These are phyloP conservation scores for Cornus kousa DNA, from an alignment of 148 eudicot genomes.

Conservation along the genomic window DNA sequence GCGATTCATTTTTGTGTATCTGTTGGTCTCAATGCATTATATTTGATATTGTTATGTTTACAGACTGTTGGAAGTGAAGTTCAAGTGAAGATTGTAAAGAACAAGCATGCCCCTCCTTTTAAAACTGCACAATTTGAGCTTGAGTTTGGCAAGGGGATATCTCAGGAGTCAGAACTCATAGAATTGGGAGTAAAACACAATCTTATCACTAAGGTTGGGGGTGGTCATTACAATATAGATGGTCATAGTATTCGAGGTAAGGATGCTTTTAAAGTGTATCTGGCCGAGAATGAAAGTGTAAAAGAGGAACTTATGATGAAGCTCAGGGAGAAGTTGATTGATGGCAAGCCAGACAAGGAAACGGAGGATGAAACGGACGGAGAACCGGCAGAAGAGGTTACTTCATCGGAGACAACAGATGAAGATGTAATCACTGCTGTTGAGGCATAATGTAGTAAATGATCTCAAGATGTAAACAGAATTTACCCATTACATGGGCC, in stretches of 20 bases:
- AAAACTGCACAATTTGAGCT: conserved; percentile 77
- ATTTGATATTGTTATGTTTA: conserved; percentile 8
- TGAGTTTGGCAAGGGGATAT: conserved; percentile 91
- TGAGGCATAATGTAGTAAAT: conserved; percentile 32
- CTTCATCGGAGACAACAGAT: conserved; percentile 48
- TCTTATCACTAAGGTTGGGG: conserved; percentile 52
- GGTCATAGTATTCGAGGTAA: conserved; percentile 52
- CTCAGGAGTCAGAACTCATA: conserved; percentile 63
- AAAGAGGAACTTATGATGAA: conserved; percentile 53
- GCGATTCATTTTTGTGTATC: neutral
- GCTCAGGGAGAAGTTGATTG: conserved; percentile 60
- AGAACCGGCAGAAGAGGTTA: conserved; percentile 34
- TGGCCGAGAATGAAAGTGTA: conserved; percentile 40
- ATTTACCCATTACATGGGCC: neutral
- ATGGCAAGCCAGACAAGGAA: neutral
- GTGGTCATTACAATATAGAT: conserved; percentile 31
- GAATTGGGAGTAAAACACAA: conserved; percentile 72
- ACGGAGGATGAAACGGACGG: neutral
- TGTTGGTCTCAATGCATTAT: neutral
- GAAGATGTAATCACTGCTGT: conserved; percentile 59
- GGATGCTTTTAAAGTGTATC: conserved; percentile 54
- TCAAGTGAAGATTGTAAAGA: conserved; percentile 81
- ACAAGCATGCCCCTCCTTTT: conserved; percentile 95
- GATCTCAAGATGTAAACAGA: conserved; percentile 2
- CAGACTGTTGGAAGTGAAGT: conserved; percentile 86